Percentiles rank a stretch among this genome's conserved stretches.
Conservation (phyloP, 2,329 filamentous ascomycete species). For the Ophiostoma perfectum region DNA sequence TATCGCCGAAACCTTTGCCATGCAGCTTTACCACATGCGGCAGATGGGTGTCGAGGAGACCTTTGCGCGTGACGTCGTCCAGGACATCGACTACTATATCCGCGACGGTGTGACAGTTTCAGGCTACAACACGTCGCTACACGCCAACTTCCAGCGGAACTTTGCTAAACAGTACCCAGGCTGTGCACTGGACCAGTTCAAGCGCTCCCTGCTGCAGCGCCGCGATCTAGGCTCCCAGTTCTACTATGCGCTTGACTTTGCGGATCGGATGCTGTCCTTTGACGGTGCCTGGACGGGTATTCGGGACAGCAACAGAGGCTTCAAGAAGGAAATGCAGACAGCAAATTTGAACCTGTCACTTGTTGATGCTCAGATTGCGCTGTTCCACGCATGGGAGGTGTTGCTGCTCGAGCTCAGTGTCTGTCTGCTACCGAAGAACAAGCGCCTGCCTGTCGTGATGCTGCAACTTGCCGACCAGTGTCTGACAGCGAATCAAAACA, state of each 20-base stretch:
- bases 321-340: slow-evolving; percentile 72
- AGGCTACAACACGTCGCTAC: slow-evolving; percentile 80
- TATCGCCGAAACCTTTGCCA: slow-evolving; percentile 80
- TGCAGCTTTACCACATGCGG: slow-evolving; percentile 82
- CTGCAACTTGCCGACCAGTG: slow-evolving; percentile 71
- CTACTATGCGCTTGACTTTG: slow-evolving; percentile 76
- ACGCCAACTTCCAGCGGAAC: slow-evolving; percentile 79
- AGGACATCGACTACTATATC: slow-evolving; percentile 72
- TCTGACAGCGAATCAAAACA: slow-evolving; percentile 65
- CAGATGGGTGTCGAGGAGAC: slow-evolving; percentile 62
- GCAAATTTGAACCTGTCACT: slow-evolving; percentile 89
- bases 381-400: slow-evolving; percentile 86
- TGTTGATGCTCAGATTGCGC: slow-evolving; percentile 81
- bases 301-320: slow-evolving; percentile 50
- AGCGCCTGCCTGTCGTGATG: slow-evolving; percentile 49
- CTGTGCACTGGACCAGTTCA: slow-evolving; percentile 71
- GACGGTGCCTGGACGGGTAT: slow-evolving; percentile 72
- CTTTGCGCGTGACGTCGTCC: slow-evolving; percentile 65
- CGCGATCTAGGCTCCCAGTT: slow-evolving; percentile 67
- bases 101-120: slow-evolving; percentile 71
- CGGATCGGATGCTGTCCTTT: slow-evolving; percentile 67
- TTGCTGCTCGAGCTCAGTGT: slow-evolving; percentile 77
- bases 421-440: slow-evolving; percentile 45
- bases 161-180: slow-evolving; percentile 71
- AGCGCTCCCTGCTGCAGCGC: slow-evolving; percentile 63